phyloP scores from a whole-genome alignment of 441 rosid species.

The Viola pubescens region DNA sequence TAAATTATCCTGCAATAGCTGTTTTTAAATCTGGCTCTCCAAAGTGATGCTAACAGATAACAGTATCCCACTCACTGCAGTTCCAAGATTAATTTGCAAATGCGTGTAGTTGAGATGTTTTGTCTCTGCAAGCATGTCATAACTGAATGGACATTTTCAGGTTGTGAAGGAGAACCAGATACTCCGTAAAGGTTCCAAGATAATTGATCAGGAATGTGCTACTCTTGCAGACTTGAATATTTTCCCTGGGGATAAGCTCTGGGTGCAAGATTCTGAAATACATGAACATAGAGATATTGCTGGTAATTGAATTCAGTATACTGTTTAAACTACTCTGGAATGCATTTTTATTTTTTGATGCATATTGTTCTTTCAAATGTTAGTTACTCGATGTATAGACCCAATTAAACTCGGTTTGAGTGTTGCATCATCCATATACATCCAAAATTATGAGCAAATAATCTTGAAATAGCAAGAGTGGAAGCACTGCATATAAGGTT shows the following conservation, averaged over 20 bases:
- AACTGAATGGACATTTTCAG: slow-evolving; percentile 33
- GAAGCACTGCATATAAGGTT: no score
- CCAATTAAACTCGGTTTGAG: not conserved
- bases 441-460: no score
- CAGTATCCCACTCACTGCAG: no score
- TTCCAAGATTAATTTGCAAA: not conserved
- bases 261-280: slow-evolving; percentile 96
- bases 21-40: not conserved
- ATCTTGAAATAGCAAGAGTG: no score
- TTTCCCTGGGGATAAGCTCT: slow-evolving; percentile 90
- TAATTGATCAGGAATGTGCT: slow-evolving; percentile 78
- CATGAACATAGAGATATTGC: slow-evolving; percentile 97
- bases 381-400: not conserved
- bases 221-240: slow-evolving; percentile 96
- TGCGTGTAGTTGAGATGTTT: slow-evolving; percentile 10
- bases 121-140: not conserved
- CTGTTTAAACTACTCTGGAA: not conserved
- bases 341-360: slow-evolving; percentile 7
- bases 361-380: not conserved
- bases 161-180: slow-evolving; percentile 94
- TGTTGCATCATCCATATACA: not conserved
- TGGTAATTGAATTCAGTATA: slow-evolving; percentile 38
- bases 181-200: slow-evolving; percentile 75
- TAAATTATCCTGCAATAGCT: no score
- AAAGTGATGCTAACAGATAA: not conserved